Conservation (phyloP, 306 rosid genomes). For the Pyrus pyrifolia region DNA sequence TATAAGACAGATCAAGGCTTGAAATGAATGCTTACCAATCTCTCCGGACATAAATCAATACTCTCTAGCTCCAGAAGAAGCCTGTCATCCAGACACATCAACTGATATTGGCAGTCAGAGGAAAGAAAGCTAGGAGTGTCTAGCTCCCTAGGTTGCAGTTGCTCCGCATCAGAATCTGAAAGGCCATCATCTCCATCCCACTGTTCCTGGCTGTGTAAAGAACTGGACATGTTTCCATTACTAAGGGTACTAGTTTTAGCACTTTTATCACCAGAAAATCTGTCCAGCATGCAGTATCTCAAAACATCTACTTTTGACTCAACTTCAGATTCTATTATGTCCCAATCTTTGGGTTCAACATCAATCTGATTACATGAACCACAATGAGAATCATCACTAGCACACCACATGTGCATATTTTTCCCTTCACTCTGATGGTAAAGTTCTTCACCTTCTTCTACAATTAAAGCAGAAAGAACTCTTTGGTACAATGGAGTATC, state of each 20-base stretch:
- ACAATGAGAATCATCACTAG: conserved; percentile 88
- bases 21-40: conserved; percentile 48
- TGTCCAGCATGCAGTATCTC: conserved; percentile 52
- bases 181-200: conserved; percentile 66
- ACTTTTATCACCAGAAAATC: conserved; percentile 64
- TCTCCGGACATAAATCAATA: conserved; percentile 74
- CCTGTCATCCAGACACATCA: conserved; percentile 63
- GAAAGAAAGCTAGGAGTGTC: conserved; percentile 38
- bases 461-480: conserved; percentile 81
- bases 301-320: conserved; percentile 61
- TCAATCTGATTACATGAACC: conserved; percentile 81
- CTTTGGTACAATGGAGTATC: conserved; percentile 70
- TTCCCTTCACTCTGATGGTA: conserved; percentile 52
- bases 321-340: conserved; percentile 73
- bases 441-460: conserved; percentile 66
- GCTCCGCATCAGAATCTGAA: conserved; percentile 60
- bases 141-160: conserved; percentile 44
- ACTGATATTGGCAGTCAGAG: conserved; percentile 63
- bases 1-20: conserved; percentile 4
- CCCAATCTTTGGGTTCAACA: conserved; percentile 74
- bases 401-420: conserved; percentile 54
- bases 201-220: conserved; percentile 53
- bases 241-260: conserved; percentile 51
- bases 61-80: conserved; percentile 84
- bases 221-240: conserved; percentile 50